Base-by-base conservation (phyloP, 345 rosid genomes). In the Diplotaxis tenuifolia region DNA sequence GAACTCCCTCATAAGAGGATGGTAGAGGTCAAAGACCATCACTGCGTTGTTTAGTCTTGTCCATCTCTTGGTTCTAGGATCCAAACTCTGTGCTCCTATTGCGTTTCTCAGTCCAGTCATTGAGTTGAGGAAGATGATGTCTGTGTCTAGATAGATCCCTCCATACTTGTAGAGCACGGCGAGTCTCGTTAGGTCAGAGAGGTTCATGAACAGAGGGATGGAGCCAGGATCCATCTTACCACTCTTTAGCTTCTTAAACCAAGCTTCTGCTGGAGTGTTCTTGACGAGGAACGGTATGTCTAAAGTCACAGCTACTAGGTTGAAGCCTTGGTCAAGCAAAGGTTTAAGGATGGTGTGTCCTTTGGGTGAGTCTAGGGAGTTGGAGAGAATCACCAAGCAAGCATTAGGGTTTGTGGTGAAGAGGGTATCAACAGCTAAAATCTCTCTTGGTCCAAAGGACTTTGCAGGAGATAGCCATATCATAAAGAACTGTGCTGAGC, bases 91-190 rank as follows among this genome's bases (percentile, higher is more conserved):
- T 7, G 91, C 92, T 2, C 91, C 97, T 25, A 90, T 77, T 0
- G 88, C 77, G 62, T 92, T 92, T 72, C 89, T 79, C 54, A 90
- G 68, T 2, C 82, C 65, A 4, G 67, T 40, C 29, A 87, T 74
- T 3, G 83, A 80, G 28, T 80, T 83, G 19, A 88, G 77, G 62
- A 90, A 81, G 64, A 92, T 80, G 81, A 92, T 84, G 32, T 87
- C 98, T 1, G 93, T 87, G 76, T 92, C 98, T 74, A 90, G 32
- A 74, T 88, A 92, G 29, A 76, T 73, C 50, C 96, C 98, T 59
- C 98, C 98, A 42, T 87, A 88, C 49, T 78, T 87, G 84, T 90
- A 87, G 27, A 88, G 50, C 31, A 84, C 78, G 0, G 90, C 84
- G 3, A 92, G 85, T 60, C 95, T 83, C 15, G 87, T 77, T 10